A percentile compares a stretch with the other conserved stretches of the same genome.
Evolutionary conservation across 805 yeast genomes (phyloP).

Genomic region (Candida ipomoeae): DNA sequence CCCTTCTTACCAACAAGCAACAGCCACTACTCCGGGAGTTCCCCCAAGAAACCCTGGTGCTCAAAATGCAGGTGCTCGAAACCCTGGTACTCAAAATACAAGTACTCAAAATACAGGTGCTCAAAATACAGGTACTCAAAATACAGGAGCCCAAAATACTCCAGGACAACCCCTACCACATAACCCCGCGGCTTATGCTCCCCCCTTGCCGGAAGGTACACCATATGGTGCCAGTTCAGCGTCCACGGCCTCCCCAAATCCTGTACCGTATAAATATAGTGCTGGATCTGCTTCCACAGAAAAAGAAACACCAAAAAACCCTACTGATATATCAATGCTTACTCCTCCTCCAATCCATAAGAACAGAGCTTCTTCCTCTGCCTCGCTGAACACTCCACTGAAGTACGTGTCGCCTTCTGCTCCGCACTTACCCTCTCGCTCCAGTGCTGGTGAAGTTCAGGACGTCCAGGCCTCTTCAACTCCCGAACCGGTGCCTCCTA

Average conservation of each 20-base stretch:
- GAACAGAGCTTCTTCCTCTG: constrained; percentile 8
- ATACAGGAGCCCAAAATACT: no score
- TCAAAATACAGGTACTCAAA: neutral
- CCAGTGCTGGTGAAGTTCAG: neutral
- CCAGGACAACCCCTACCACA: no score
- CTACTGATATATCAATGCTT: constrained; percentile 35
- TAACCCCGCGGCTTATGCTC: no score
- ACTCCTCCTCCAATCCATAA: constrained; percentile 42
- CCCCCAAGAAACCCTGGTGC: neutral
- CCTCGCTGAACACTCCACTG: neutral
- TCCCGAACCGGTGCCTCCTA: constrained; percentile 1
- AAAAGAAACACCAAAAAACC: constrained; percentile 12
- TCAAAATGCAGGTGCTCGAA: no score
- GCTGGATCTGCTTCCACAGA: neutral
- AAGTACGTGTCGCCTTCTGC: neutral
- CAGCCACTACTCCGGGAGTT: neutral
- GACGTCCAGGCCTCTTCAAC: neutral
- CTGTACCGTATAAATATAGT: neutral
- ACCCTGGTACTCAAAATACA: no score
- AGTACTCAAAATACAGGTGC: no score
- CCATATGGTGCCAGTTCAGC: no score
- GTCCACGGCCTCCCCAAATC: no score
- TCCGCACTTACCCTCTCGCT: constrained; percentile 6
- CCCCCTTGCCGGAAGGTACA: no score
- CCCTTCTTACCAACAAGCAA: constrained; percentile 1